These are phyloP conservation scores for Thraustochytrium sp. DNA, from an alignment of 352 stramenopile species.

Conservation along the genomic window DNA sequence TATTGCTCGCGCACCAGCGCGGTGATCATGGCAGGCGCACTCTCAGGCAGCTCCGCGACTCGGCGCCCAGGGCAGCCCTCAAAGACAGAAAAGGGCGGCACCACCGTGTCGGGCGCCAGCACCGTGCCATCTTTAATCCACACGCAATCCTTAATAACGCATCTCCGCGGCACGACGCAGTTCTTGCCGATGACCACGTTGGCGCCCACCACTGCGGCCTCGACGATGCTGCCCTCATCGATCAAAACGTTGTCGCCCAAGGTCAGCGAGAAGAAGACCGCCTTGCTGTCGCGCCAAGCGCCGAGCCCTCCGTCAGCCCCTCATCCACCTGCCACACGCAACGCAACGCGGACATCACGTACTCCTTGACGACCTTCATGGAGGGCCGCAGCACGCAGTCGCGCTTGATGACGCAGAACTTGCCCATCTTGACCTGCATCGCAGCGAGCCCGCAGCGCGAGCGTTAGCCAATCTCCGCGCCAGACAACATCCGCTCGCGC, in stretches of 20 bases:
- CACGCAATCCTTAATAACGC: constrained; percentile 42
- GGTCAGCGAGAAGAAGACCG: constrained; percentile 70
- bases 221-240: constrained; percentile 57
- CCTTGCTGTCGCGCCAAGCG: background rate
- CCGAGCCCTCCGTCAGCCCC: too few species aligned
- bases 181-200: constrained; percentile 73
- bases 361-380: constrained; percentile 49
- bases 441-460: too few species aligned
- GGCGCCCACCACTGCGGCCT: constrained; percentile 71
- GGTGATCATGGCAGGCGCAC: background rate
- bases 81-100: constrained; percentile 36
- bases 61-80: constrained; percentile 11
- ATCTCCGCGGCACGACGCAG: constrained; percentile 61
- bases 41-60: constrained; percentile 7
- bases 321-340: too few species aligned
- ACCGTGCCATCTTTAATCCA: constrained; percentile 37
- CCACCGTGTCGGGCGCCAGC: constrained; percentile 24
- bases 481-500: background rate
- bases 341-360: too few species aligned
- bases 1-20: background rate
- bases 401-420: constrained; percentile 67
- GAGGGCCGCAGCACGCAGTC: constrained; percentile 67
- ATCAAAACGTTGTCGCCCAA: constrained; percentile 57
- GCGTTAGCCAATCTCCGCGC: too few species aligned
- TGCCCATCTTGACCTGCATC: constrained; percentile 61